Conservation (phyloP, 31 red algal genomes). For the Porphyra umbilicalis region DNA sequence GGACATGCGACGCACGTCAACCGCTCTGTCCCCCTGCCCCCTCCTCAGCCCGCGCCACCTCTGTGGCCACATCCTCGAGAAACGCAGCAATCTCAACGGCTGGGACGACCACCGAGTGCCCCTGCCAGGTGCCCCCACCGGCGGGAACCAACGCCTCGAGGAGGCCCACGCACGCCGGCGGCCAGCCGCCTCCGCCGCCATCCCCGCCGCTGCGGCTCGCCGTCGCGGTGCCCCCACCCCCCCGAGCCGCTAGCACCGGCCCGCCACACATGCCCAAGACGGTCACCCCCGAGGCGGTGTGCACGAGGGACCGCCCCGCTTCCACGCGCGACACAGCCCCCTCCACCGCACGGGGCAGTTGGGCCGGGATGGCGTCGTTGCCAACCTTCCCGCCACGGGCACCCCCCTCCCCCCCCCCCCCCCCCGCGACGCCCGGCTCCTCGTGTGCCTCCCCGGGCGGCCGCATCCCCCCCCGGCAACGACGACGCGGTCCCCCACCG, state of each 20-base stretch:
- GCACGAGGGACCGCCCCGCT: conserved; percentile 38
- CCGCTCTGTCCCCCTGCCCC: background rate
- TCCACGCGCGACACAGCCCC: conserved; percentile 30
- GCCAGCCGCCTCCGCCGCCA: background rate
- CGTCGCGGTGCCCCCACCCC: background rate
- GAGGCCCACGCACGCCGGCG: conserved; percentile 31
- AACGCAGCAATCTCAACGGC: conserved; percentile 56
- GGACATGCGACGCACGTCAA: too few species aligned
- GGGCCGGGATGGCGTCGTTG: background rate
- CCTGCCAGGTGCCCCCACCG: conserved; percentile 11
- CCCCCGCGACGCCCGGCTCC: background rate
- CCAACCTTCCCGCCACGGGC: conserved; percentile 2
- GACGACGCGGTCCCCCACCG: background rate
- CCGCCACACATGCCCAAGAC: conserved; percentile 83
- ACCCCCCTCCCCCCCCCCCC: conserved; percentile 41
- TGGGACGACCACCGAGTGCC: conserved; percentile 38
- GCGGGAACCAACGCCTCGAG: conserved; percentile 60
- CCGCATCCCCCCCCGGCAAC: background rate
- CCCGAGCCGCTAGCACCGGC: conserved; percentile 23
- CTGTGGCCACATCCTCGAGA: conserved; percentile 57
- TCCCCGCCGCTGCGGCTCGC: background rate
- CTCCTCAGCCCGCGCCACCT: background rate
- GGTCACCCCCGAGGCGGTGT: conserved; percentile 32
- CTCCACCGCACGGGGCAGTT: background rate
- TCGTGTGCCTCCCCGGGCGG: conserved; percentile 6